A percentile compares a stretch with the other conserved stretches of the same genome.
Evolutionary conservation across 2,329 filamentous ascomycete genomes (phyloP).

Genomic region (Colletotrichum incanum): DNA sequence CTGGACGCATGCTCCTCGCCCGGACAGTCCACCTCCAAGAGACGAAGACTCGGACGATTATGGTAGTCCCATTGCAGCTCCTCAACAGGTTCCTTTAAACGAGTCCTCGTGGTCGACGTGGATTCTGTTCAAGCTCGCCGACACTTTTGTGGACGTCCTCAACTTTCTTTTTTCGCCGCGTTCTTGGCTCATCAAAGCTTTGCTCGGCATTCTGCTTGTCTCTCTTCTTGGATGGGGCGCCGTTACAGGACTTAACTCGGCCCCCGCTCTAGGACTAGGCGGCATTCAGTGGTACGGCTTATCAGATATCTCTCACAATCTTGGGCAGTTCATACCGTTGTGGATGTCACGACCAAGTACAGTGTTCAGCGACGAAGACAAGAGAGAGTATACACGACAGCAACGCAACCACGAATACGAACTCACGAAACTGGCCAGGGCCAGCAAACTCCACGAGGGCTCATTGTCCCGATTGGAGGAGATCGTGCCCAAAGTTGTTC

Average conservation of each 20-base stretch:
- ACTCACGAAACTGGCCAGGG: slow-evolving; percentile 50
- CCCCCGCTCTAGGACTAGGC: slow-evolving; percentile 10
- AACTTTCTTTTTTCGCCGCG: slow-evolving; percentile 15
- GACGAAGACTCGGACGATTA: neutral
- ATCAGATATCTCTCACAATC: slow-evolving; percentile 46
- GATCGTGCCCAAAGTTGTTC: slow-evolving; percentile 70
- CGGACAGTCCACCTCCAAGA: slow-evolving; percentile 6
- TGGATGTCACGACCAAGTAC: slow-evolving; percentile 37
- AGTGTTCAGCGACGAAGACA: slow-evolving; percentile 34
- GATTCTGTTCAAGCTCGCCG: slow-evolving; percentile 33
- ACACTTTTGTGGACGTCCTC: slow-evolving; percentile 24
- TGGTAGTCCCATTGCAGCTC: neutral
- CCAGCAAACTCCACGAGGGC: slow-evolving; percentile 53
- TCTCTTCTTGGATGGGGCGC: slow-evolving; percentile 20
- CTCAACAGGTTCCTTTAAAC: slow-evolving; percentile 8
- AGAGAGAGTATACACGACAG: slow-evolving; percentile 27
- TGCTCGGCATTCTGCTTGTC: neutral
- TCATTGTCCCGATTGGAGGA: slow-evolving; percentile 61
- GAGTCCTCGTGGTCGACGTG: slow-evolving; percentile 21
- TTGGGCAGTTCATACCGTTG: slow-evolving; percentile 50
- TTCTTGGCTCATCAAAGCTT: slow-evolving; percentile 26
- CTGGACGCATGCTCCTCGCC: slow-evolving; percentile 34
- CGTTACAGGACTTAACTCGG: slow-evolving; percentile 20
- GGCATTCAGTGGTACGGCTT: slow-evolving; percentile 48
- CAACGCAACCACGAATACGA: slow-evolving; percentile 50